Evolutionary conservation across 1,284 basidiomycete species (phyloP), one percentile per base, ranked within the genome.

Genomic region (Ustilago esculenta): DNA sequence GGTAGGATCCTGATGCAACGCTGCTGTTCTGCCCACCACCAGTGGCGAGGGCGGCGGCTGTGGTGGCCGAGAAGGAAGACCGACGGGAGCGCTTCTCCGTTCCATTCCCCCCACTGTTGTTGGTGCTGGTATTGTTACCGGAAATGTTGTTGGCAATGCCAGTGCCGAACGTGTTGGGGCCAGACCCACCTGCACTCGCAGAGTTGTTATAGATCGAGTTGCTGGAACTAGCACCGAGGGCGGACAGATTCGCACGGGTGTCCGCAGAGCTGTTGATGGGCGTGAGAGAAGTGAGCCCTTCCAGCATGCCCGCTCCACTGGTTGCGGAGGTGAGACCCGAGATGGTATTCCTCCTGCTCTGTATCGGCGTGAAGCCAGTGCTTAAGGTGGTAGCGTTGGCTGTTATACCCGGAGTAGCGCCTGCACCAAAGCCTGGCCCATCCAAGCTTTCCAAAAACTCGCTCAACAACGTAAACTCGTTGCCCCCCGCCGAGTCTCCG

Each of bases 391-490:
- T 56, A 20, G 30, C 46, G 9, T 40, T 58, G 5, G 33, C 46
- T 2, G 46, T 42, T 57, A 60, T 67, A 1, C 55, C 57, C 15
- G 59, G 58, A 18, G 54, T 63, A 4, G 50, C 54, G 2, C 66
- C 66, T 5, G 60, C 57, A 1, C 56, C 53, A 24, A 66, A 66
- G 6, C 54, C 60, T 10, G 71, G 59, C 24, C 72, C 76, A 52
- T 81, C 79, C 30, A 81, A 57, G 20, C 73, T 72, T 48, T 80
- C 77, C 25, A 81, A 53, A 21, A 78, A 81, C 39, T 81, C 79
- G 54, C 73, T 69, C 18, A 81, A 52, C 36, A 79, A 33, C 24
- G 73, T 79, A 24, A 75, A 70, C 45, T 81, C 79, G 34, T 73
- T 72, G 3, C 79, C 79, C 3, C 76, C 76, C 15, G 74, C 77